Conservation (phyloP, 495 filamentous ascomycete species). For the Baudoinia panamericana region DNA sequence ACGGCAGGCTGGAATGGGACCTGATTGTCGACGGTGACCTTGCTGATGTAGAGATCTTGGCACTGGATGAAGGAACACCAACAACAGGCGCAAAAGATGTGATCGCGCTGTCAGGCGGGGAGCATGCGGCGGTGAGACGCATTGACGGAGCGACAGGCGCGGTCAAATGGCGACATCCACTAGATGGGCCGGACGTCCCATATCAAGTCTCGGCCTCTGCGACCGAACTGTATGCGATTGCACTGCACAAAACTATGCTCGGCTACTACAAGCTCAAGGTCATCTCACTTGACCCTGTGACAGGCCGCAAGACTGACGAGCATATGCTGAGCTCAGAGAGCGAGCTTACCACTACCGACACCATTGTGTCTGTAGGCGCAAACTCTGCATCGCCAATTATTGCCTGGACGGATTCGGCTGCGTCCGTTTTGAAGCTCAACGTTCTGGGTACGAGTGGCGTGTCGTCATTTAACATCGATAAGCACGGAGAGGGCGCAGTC, state of each 20-base stretch:
- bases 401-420: constrained; percentile 61
- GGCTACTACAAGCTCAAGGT: constrained; percentile 63
- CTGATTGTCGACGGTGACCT: constrained; percentile 45
- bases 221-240: constrained; percentile 62
- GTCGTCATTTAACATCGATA: constrained; percentile 37
- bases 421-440: constrained; percentile 62
- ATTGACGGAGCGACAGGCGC: constrained; percentile 61
- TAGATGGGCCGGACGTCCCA: constrained; percentile 48
- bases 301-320: constrained; percentile 53
- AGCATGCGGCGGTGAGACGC: constrained; percentile 45
- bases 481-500: constrained; percentile 44
- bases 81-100: constrained; percentile 48
- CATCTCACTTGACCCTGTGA: constrained; percentile 53
- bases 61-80: constrained; percentile 46
- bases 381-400: constrained; percentile 75
- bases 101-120: constrained; percentile 51
- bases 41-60: constrained; percentile 67
- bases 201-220: constrained; percentile 68
- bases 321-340: constrained; percentile 55
- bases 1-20: constrained; percentile 67
- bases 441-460: constrained; percentile 62
- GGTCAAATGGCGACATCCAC: constrained; percentile 55
- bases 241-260: constrained; percentile 52
- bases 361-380: constrained; percentile 66
- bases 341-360: constrained; percentile 52